Evolutionary conservation across 805 yeast genomes (phyloP), one percentile per base, ranked within the genome.

Genomic region (Scheffersomyces ergatensis): DNA sequence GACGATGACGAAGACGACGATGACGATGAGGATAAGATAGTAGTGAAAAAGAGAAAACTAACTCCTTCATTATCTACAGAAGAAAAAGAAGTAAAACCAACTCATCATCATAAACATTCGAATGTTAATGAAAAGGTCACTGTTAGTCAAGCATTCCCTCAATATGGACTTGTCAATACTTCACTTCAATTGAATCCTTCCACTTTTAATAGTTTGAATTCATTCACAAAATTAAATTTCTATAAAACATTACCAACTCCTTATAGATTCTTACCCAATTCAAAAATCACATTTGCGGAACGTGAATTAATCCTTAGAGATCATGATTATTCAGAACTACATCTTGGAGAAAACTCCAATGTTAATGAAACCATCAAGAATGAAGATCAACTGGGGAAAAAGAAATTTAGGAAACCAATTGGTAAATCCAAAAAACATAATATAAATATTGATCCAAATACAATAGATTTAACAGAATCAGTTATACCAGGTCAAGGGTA

Each of bases 401-500:
- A 46, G 29, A 43, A 39, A 17, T 43, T 43, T 38, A 46, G 55
- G 29, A 64, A 62, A 33, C 58, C 63, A 0, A 39, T 64, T 33
- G 65, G 65, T 14, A 60, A 60, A 34, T 46, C 53, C 7, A 61
- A 60, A 40, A 66, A 67, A 38, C 52, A 54, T 39, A 56, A 59
- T 33, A 55, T 57, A 7, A 57, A 53, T 38, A 51, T 64, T 8
- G 74, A 70, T 48, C 72, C 72, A 6, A 70, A 70, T 47, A 48
- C 55, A 19, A 42, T 65, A n/a, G 74, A 70, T 38, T 60, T 69
- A 39, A 46, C 62, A 4, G 74, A 70, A 38, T 61, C 62, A 11
- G 56, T 67, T 2, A 51, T 70, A 4, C 74, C 74, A 3, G 76
- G 76, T 2, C 71, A 68, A 48, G 76, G 76, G 1, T 65, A 50